phyloP scores from a whole-genome alignment of 331 rosid species.

The Telfairia occidentalis region DNA sequence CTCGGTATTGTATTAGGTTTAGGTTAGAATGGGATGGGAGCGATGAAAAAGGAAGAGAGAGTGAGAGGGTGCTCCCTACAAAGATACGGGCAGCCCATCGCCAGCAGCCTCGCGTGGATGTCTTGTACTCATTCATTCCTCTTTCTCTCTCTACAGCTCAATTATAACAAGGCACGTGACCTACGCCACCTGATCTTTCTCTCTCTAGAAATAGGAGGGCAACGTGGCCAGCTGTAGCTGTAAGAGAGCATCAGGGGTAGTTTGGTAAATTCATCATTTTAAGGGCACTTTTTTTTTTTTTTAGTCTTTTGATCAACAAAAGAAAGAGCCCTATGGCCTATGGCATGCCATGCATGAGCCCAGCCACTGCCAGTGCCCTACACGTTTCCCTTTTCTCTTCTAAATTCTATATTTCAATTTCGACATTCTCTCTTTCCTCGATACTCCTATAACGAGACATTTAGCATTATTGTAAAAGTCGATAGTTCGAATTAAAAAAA shows the following conservation, averaged over 20 bases:
- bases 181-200: neutral
- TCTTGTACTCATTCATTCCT: neutral
- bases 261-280: neutral
- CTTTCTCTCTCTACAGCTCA: neutral
- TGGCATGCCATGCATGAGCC: neutral
- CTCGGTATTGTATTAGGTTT: too few relatives aligned
- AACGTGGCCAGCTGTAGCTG: conserved; percentile 14
- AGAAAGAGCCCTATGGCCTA: neutral
- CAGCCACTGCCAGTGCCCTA: neutral
- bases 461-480: too few relatives aligned
- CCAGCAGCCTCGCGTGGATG: neutral
- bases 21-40: too few relatives aligned
- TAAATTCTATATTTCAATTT: neutral
- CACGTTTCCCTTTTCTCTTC: neutral
- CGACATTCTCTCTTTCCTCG: neutral
- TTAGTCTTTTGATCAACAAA: neutral
- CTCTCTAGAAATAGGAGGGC: neutral
- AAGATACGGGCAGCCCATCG: conserved; percentile 6
- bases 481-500: too few relatives aligned
- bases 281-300: neutral
- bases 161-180: conserved; percentile 8
- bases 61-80: neutral
- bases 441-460: too few relatives aligned
- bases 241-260: neutral
- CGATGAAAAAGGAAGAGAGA: too few relatives aligned